Base-by-base conservation (phyloP, 2,329 filamentous ascomycete species). In the Arthrinium puccinioides region DNA sequence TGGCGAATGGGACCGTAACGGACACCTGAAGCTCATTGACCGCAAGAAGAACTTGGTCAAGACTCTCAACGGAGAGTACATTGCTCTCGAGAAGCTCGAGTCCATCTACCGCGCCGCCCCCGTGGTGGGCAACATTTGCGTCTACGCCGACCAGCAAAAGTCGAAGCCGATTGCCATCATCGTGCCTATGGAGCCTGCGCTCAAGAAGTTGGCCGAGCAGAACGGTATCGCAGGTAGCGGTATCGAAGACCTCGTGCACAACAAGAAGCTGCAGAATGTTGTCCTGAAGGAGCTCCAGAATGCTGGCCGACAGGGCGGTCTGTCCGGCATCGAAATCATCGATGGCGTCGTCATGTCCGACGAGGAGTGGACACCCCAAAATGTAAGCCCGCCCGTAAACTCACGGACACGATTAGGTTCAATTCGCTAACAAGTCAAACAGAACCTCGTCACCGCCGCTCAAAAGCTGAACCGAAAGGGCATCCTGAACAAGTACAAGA, bases 41-140 rank as follows among this genome's bases (percentile, higher is more conserved):
- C 82, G 85, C 56, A 89, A 89, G 79, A 90, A 90, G 78, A 90
- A 90, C 63, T 63, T 92, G 47, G 81, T 88, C 64, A 89, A 89
- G 76, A 88, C 83, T 3, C 70, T 83, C 39, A 83, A 85, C 50
- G 84, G 84, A 53, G 84, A 89, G 65, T 89, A 89, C 63, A 87
- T 89, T 59, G 84, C 84, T 4, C 70, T 89, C 9, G 84, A 89
- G 70, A 89, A 83, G 62, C 66, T 74, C 39, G 70, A 74, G 56
- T 70, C 69, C 14, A 57, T 72, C 42, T 73, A 73, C 59, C 69
- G 72, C 16, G 66, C 72, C 18, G 59, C 66, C 5, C 48, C 55
- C 13, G 62, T 75, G 8, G 72, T 76, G 9, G 67, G 61, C 44
- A 76, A 76, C 52, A 75, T 76, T 44, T 75, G 72, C 57, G 68